Evolutionary conservation across 257 asterid species (phyloP).

Genomic region (Galeopsis tetrahit): DNA sequence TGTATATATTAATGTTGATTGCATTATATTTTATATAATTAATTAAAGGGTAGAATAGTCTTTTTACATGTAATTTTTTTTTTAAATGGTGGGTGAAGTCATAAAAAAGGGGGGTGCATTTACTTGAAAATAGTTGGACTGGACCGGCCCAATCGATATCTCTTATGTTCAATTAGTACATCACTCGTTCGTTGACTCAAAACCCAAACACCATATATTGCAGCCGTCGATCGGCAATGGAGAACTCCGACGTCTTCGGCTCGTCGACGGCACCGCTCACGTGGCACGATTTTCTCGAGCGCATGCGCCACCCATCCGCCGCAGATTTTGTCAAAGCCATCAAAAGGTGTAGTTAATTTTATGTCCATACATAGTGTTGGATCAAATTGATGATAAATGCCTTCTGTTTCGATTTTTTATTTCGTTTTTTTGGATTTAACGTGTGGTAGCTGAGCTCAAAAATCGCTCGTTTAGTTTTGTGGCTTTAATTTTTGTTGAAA

Average conservation of each 20-base stretch:
- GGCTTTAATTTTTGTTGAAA: not conserved
- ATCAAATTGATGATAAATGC: slow-evolving; percentile 9
- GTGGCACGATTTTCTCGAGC: slow-evolving; percentile 97
- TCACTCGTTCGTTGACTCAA: slow-evolving; percentile 37
- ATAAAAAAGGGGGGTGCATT: too few species aligned
- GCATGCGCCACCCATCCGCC: slow-evolving; percentile 98
- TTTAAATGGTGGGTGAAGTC: too few species aligned
- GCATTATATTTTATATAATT: too few species aligned
- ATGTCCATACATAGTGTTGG: slow-evolving; percentile 1
- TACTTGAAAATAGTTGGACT: not conserved
- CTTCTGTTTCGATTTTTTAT: slow-evolving; percentile 4
- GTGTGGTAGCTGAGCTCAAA: not conserved
- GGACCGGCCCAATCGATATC: slow-evolving; percentile 23
- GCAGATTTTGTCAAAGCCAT: slow-evolving; percentile 90
- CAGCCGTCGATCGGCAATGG: slow-evolving; percentile 63
- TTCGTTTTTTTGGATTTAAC: not conserved
- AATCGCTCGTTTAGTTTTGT: not conserved
- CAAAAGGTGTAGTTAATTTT: slow-evolving; percentile 56
- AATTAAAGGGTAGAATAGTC: too few species aligned
- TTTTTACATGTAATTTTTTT: too few species aligned
- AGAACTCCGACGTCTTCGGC: slow-evolving; percentile 76
- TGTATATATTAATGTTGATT: too few species aligned
- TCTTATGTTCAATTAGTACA: not conserved
- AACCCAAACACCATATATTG: slow-evolving; percentile 33
- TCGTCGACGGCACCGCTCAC: slow-evolving; percentile 88